Conservation (phyloP, 75 land plant genomes). For the Selaginella tamariscina region DNA sequence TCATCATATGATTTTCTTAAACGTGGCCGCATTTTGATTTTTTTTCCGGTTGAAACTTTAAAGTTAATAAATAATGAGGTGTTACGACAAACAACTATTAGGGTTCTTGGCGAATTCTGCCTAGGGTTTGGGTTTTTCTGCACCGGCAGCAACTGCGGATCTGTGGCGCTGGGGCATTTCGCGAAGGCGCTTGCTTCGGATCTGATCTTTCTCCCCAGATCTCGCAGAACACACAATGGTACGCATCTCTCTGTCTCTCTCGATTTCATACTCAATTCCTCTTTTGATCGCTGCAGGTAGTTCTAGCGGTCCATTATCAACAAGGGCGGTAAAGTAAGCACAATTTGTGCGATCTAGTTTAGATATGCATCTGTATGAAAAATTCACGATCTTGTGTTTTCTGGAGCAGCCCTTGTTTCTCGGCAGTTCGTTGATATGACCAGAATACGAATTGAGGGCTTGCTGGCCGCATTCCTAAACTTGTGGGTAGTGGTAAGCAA, state of each 20-base stretch:
- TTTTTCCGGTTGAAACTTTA: too few relatives aligned
- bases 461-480: slow-evolving; percentile 95
- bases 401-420: slow-evolving; percentile 70
- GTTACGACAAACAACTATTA: too few relatives aligned
- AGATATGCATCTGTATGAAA: too few relatives aligned
- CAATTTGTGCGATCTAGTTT: too few relatives aligned
- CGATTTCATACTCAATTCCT: not conserved
- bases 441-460: slow-evolving; percentile 84
- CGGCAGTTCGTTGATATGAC: slow-evolving; percentile 96
- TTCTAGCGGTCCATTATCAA: slow-evolving; percentile 1
- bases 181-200: not conserved
- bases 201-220: not conserved
- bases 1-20: too few relatives aligned
- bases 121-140: slow-evolving; percentile 1
- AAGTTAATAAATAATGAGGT: too few relatives aligned
- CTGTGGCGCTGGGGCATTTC: not conserved
- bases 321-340: not conserved
- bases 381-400: not conserved
- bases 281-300: not conserved
- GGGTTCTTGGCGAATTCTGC: not conserved
- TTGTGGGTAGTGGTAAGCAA: slow-evolving; percentile 92
- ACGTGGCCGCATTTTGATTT: too few relatives aligned
- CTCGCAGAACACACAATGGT: not conserved
- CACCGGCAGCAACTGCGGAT: not conserved
- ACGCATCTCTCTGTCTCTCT: not conserved